A percentile compares a stretch with the other conserved stretches of the same genome.
These are phyloP conservation scores for Cupressus sempervirens DNA, from an alignment of 75 land plant genomes.

Conservation along the genomic window DNA sequence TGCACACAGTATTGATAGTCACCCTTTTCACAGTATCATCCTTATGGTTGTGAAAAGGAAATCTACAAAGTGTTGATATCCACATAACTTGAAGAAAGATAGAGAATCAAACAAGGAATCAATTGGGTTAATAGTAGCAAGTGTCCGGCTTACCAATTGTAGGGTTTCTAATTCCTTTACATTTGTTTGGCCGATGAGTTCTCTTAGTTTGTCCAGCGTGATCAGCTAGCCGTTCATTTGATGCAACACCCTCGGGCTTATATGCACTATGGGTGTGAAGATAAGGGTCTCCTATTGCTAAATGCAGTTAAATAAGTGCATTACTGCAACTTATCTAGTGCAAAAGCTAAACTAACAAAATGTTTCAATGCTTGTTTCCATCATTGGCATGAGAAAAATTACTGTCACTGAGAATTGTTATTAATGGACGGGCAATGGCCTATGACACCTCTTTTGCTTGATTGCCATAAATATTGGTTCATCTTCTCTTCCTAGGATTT, in stretches of 20 bases:
- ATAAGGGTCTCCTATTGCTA: neutral
- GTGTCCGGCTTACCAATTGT: neutral
- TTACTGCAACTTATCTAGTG: neutral
- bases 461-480: neutral
- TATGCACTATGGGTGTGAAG: neutral
- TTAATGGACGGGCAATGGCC: neutral
- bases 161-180: neutral
- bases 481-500: neutral
- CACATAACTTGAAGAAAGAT: neutral
- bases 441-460: neutral
- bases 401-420: neutral
- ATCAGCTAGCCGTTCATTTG: neutral
- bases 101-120: neutral
- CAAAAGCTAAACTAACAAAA: neutral
- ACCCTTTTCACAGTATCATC: neutral
- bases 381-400: neutral
- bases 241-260: neutral
- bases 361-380: neutral
- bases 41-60: neutral
- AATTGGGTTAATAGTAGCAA: neutral
- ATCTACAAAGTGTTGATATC: neutral
- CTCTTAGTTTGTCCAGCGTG: neutral
- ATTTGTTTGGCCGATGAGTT: neutral
- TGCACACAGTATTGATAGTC: too few species aligned
- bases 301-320: neutral